Evolutionary conservation across 768 basidiomycete genomes (phyloP).

Genomic region (Agrocybe praecox): DNA sequence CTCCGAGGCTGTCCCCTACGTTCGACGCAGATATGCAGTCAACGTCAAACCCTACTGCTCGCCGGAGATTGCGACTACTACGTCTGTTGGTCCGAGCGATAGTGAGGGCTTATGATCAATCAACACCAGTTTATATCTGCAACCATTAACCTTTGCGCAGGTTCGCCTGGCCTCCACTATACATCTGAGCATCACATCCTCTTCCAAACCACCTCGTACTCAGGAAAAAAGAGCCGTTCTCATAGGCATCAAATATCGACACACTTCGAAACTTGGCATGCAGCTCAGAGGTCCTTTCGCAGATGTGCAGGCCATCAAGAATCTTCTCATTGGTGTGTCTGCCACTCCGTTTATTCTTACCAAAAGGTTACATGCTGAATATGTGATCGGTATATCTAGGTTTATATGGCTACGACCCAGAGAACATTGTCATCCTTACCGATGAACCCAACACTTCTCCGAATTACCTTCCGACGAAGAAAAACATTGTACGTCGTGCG

Average conservation of each 20-base stretch:
- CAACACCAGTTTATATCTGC: too few relatives aligned
- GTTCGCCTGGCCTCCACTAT: background rate
- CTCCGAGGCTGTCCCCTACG: too few relatives aligned
- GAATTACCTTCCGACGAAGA: background rate
- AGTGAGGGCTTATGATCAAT: too few relatives aligned
- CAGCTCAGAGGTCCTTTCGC: background rate
- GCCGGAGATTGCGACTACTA: too few relatives aligned
- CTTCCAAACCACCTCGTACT: background rate
- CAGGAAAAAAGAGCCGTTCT: conserved; percentile 11
- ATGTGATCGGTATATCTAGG: background rate
- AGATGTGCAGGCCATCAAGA: conserved; percentile 7
- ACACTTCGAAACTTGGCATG: background rate
- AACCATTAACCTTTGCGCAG: background rate
- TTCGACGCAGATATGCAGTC: too few relatives aligned
- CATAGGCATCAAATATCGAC: conserved; percentile 12
- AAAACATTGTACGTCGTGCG: conserved; percentile 8
- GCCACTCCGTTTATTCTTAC: background rate
- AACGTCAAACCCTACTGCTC: too few relatives aligned
- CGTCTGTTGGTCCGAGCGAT: too few relatives aligned
- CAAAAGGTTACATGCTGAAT: background rate
- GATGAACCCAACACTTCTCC: background rate
- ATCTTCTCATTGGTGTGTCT: conserved; percentile 10
- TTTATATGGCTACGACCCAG: background rate
- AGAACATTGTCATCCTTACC: conserved; percentile 1
- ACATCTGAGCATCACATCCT: background rate